Evolutionary conservation across 2,329 filamentous ascomycete genomes (phyloP).

Genomic region (Fusarium xyrophilum): DNA sequence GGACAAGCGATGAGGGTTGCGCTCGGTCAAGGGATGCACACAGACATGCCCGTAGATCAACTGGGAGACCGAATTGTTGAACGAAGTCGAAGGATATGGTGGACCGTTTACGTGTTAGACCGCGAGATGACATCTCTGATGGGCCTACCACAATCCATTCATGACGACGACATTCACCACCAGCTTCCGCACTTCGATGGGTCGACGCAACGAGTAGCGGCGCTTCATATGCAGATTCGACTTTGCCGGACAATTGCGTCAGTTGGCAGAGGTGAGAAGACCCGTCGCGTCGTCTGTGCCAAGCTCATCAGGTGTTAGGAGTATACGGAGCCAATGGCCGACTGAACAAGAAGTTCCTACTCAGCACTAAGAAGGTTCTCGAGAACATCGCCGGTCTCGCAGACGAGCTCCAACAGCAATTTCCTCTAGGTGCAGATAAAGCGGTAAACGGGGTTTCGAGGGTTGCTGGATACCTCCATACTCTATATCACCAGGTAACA

Average conservation of each 20-base stretch:
- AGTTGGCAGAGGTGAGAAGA: slow-evolving; percentile 45
- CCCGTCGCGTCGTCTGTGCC: no score
- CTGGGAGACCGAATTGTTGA: slow-evolving; percentile 52
- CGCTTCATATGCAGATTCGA: slow-evolving; percentile 45
- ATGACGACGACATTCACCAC: slow-evolving; percentile 59
- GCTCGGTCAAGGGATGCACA: slow-evolving; percentile 59
- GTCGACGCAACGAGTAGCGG: slow-evolving; percentile 37
- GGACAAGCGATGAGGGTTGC: slow-evolving; percentile 60
- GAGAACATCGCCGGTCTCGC: slow-evolving; percentile 41
- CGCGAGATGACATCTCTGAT: slow-evolving; percentile 61
- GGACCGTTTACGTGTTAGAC: slow-evolving; percentile 61
- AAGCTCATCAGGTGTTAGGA: no score
- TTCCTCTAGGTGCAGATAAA: slow-evolving; percentile 42
- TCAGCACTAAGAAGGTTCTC: slow-evolving; percentile 43
- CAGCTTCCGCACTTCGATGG: slow-evolving; percentile 45
- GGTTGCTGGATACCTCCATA: slow-evolving; percentile 44
- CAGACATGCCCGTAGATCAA: slow-evolving; percentile 54
- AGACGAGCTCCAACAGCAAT: slow-evolving; percentile 42
- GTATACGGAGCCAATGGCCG: slow-evolving; percentile 44
- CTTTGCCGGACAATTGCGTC: slow-evolving; percentile 43
- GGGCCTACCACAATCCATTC: slow-evolving; percentile 57
- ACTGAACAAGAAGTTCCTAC: slow-evolving; percentile 43
- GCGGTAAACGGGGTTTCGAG: slow-evolving; percentile 45
- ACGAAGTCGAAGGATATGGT: slow-evolving; percentile 59
- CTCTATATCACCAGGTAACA: slow-evolving; percentile 44